Percentiles rank a stretch among this genome's conserved stretches.
phyloP scores from a whole-genome alignment of 192 early-diverging fungal species.

The Chytriomyces sp. region DNA sequence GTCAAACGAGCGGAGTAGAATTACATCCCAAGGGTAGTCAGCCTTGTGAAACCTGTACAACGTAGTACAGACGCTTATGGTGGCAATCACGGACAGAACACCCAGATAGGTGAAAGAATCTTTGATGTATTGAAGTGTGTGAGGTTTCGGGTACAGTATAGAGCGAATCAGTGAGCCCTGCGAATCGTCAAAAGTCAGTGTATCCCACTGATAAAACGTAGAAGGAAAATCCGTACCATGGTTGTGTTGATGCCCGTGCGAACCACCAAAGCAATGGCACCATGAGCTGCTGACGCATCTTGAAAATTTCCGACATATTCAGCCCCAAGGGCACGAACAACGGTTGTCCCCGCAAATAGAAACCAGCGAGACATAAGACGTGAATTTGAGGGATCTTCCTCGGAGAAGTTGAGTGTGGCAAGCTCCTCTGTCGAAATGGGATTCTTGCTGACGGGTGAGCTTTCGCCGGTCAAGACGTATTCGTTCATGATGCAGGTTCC shows the following conservation, averaged over 20 bases:
- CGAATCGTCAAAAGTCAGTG: not conserved
- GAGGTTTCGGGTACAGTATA: slow-evolving; percentile 96
- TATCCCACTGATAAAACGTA: not conserved
- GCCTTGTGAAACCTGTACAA: slow-evolving; percentile 84
- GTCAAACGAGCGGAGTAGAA: slow-evolving; percentile 91
- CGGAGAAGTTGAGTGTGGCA: slow-evolving; percentile 61
- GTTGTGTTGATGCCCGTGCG: slow-evolving; percentile 95
- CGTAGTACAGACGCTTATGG: slow-evolving; percentile 83
- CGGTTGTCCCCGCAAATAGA: slow-evolving; percentile 89
- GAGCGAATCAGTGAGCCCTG: slow-evolving; percentile 87
- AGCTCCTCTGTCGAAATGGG: slow-evolving; percentile 71
- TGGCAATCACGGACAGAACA: slow-evolving; percentile 81
- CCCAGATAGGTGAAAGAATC: slow-evolving; percentile 97
- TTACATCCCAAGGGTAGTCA: slow-evolving; percentile 66
- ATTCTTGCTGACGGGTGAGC: slow-evolving; percentile 88
- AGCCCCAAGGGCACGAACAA: slow-evolving; percentile 73
- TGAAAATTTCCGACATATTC: slow-evolving; percentile 35
- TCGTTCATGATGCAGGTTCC: slow-evolving; percentile 99
- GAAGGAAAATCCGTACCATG: slow-evolving; percentile 51
- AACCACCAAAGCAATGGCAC: slow-evolving; percentile 83
- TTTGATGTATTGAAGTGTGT: slow-evolving; percentile 95
- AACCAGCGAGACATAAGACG: slow-evolving; percentile 81
- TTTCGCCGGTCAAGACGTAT: slow-evolving; percentile 97
- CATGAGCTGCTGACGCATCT: slow-evolving; percentile 2
- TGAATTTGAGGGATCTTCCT: slow-evolving; percentile 69